Conservation (phyloP, 2,329 filamentous ascomycete genomes). For the Aspergillus fumigatus region DNA sequence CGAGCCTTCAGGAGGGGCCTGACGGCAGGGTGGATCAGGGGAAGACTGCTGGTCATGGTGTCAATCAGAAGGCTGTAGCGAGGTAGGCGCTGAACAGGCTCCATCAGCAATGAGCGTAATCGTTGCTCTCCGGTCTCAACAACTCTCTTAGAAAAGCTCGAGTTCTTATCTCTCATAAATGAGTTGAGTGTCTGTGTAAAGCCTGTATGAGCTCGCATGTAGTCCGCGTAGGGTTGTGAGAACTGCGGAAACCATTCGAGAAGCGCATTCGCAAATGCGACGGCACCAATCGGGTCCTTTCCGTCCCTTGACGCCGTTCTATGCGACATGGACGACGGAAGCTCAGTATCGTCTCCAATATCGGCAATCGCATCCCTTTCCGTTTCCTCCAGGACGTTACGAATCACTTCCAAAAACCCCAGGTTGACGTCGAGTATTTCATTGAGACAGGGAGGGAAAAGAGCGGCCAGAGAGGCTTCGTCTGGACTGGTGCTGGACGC, state of each 20-base stretch:
- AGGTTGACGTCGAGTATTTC: conserved; percentile 78
- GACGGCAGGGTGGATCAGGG: conserved; percentile 78
- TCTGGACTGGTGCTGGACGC: conserved; percentile 65
- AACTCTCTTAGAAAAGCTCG: conserved; percentile 75
- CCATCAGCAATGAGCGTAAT: conserved; percentile 86
- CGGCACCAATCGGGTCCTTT: conserved; percentile 72
- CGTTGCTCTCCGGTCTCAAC: conserved; percentile 84
- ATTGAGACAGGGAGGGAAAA: conserved; percentile 79
- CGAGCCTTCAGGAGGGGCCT: conserved; percentile 79
- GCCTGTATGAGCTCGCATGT: conserved; percentile 83
- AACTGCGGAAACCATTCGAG: conserved; percentile 93
- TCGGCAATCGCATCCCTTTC: conserved; percentile 75
- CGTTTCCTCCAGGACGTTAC: conserved; percentile 72
- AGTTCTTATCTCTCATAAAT: conserved; percentile 71
- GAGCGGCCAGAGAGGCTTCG: conserved; percentile 64
- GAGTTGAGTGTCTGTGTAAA: conserved; percentile 76
- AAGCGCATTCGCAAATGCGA: conserved; percentile 73
- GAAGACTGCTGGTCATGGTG: conserved; percentile 82
- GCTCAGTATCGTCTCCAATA: conserved; percentile 57
- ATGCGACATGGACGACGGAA: conserved; percentile 46
- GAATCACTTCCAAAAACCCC: conserved; percentile 72
- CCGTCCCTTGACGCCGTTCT: conserved; percentile 40
- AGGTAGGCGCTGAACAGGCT: conserved; percentile 89
- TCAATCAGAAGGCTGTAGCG: conserved; percentile 96
- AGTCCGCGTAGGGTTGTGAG: conserved; percentile 84